phyloP scores from a whole-genome alignment of 495 filamentous ascomycete species.

The Cercophora samala region DNA sequence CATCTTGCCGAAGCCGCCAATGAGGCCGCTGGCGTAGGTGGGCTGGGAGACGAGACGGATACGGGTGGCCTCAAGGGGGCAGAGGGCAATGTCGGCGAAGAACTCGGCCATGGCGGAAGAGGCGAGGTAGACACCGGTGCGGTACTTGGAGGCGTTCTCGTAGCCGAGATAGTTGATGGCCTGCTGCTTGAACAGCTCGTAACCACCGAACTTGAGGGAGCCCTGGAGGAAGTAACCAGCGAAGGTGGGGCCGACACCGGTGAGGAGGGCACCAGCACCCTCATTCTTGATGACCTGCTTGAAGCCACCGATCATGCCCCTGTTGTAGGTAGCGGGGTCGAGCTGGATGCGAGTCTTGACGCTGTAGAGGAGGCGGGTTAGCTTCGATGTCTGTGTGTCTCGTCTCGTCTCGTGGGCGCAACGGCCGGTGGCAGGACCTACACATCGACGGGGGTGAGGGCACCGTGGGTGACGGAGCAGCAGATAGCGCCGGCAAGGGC shows the following conservation, averaged over 20 bases:
- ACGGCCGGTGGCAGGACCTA: constrained; percentile 51
- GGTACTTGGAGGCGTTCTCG: constrained; percentile 79
- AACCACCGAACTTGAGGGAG: constrained; percentile 92
- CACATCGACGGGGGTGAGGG: constrained; percentile 93
- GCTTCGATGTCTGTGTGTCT: constrained; percentile 6
- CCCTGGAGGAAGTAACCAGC: constrained; percentile 95
- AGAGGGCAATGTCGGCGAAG: constrained; percentile 91
- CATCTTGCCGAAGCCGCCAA: constrained; percentile 84
- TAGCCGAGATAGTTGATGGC: constrained; percentile 75
- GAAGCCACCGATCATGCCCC: constrained; percentile 83
- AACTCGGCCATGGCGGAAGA: constrained; percentile 83
- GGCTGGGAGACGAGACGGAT: constrained; percentile 93
- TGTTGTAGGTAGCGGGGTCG: constrained; percentile 87
- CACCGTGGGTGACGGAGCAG: constrained; percentile 91
- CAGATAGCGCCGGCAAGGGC: constrained; percentile 91
- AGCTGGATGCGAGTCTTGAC: constrained; percentile 96
- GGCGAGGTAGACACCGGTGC: constrained; percentile 83
- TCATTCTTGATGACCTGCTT: constrained; percentile 76
- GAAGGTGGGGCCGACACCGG: constrained; percentile 80
- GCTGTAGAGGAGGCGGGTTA: constrained; percentile 46
- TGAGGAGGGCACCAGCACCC: constrained; percentile 84
- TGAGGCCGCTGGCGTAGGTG: constrained; percentile 75
- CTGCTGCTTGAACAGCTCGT: constrained; percentile 95
- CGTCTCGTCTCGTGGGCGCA: neutral
- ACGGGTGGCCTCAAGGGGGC: constrained; percentile 90